Percentiles rank a stretch among this genome's conserved stretches.
Evolutionary conservation across 1,139 yeast species (phyloP).

Genomic region (Blastobotrys capitulatus): DNA sequence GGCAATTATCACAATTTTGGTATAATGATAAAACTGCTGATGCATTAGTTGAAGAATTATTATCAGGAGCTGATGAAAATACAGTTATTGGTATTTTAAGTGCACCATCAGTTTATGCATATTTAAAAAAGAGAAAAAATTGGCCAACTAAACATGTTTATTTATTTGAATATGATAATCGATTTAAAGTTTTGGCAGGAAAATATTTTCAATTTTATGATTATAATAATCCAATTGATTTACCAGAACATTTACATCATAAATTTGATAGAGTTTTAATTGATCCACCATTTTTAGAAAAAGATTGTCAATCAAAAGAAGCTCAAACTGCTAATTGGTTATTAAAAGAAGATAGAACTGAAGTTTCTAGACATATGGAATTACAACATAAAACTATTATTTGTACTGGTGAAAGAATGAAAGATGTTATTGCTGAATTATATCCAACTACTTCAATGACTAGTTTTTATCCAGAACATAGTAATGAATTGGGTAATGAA

Average conservation of each 20-base stretch:
- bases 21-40: constrained; percentile 59
- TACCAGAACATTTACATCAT: constrained; percentile 54
- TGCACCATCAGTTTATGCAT: constrained; percentile 92
- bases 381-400: constrained; percentile 52
- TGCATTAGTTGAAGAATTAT: constrained; percentile 57
- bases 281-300: constrained; percentile 85
- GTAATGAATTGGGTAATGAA: constrained; percentile 81
- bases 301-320: constrained; percentile 69
- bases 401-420: constrained; percentile 89
- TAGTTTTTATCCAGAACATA: constrained; percentile 69
- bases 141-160: constrained; percentile 48
- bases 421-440: constrained; percentile 47
- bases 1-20: constrained; percentile 95
- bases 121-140: constrained; percentile 46
- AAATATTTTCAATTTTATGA: constrained; percentile 66
- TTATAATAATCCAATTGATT: constrained; percentile 58
- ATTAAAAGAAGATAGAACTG: constrained; percentile 31
- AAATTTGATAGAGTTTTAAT: constrained; percentile 70
- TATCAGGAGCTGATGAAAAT: constrained; percentile 63
- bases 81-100: constrained; percentile 73
- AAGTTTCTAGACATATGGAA: constrained; percentile 33
- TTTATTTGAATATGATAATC: constrained; percentile 67
- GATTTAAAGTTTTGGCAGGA: constrained; percentile 72
- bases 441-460: constrained; percentile 67
- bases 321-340: constrained; percentile 61